A percentile compares a stretch with the other conserved stretches of the same genome.
phyloP scores from a whole-genome alignment of 768 basidiomycete genomes.

The Arthromyces matolae region DNA sequence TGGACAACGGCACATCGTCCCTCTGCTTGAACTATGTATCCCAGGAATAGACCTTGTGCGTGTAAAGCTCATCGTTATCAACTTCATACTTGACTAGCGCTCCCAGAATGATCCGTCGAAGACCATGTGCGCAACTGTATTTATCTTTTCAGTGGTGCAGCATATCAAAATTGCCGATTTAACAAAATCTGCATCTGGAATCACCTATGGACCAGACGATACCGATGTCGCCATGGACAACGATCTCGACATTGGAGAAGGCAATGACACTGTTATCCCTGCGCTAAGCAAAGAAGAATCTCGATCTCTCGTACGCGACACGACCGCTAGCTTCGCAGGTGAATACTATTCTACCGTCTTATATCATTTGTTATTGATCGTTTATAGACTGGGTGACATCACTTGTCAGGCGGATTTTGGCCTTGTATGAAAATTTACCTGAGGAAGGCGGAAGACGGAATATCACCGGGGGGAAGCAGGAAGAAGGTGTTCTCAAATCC shows the following conservation, averaged over 20 bases:
- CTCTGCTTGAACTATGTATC: conserved; percentile 82
- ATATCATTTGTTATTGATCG: background rate
- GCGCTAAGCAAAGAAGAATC: conserved; percentile 61
- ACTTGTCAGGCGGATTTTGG: conserved; percentile 72
- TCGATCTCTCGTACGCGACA: conserved; percentile 68
- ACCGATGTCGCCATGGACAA: conserved; percentile 52
- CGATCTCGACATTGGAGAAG: conserved; percentile 43
- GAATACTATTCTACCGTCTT: conserved; percentile 11
- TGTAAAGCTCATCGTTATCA: conserved; percentile 1
- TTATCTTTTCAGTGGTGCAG: conserved; percentile 70
- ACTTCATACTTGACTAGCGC: conserved; percentile 1
- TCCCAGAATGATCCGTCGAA: conserved; percentile 75
- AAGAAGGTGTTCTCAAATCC: conserved; percentile 72
- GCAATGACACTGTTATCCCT: conserved; percentile 33
- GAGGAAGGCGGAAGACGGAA: conserved; percentile 91
- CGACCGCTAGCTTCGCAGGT: conserved; percentile 79
- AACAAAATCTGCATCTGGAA: conserved; percentile 55
- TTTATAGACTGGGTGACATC: conserved; percentile 73
- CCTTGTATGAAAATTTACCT: conserved; percentile 87
- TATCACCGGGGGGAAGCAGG: conserved; percentile 80
- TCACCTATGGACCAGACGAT: conserved; percentile 52
- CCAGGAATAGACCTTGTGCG: conserved; percentile 89
- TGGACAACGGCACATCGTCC: conserved; percentile 85
- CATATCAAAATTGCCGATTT: conserved; percentile 77
- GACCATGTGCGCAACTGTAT: conserved; percentile 76